These are phyloP conservation scores for Vaucheria bursata DNA, from an alignment of 352 stramenopile genomes.

Conservation along the genomic window DNA sequence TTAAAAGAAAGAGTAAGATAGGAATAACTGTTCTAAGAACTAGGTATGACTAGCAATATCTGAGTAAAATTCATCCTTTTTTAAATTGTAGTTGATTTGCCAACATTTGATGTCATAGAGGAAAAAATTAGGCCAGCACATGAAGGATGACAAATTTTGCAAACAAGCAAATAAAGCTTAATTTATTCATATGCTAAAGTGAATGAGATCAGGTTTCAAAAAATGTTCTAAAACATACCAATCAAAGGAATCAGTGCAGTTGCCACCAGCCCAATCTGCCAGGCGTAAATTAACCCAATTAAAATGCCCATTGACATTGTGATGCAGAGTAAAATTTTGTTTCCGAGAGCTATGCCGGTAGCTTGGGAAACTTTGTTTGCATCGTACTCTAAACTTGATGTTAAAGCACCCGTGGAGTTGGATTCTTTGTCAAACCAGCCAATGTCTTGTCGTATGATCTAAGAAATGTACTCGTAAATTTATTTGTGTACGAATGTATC, in stretches of 20 bases:
- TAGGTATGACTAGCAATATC: too few species aligned
- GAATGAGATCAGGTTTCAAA: not conserved
- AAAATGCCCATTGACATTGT: conserved; percentile 26
- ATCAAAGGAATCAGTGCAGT: conserved; percentile 27
- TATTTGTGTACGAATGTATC: not conserved
- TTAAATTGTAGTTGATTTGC: too few species aligned
- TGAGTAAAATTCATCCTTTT: too few species aligned
- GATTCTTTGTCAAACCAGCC: conserved; percentile 66
- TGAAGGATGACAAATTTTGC: too few species aligned
- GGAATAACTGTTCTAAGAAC: not conserved
- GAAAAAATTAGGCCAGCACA: too few species aligned
- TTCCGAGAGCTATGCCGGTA: conserved; percentile 23
- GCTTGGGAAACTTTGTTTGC: conserved; percentile 43
- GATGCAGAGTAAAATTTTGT: conserved; percentile 29
- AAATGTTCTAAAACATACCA: conserved; percentile 5
- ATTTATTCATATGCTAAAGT: not conserved
- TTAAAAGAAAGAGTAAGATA: not conserved
- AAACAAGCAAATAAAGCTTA: not conserved
- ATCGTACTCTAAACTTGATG: conserved; percentile 60
- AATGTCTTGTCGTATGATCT: conserved; percentile 64
- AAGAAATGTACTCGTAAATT: not conserved
- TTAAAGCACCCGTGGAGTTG: conserved; percentile 61
- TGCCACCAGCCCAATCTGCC: conserved; percentile 36
- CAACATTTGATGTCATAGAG: too few species aligned
- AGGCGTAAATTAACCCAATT: conserved; percentile 16